Evolutionary conservation across 768 basidiomycete species (phyloP), one percentile per base, ranked within the genome.

Genomic region (Tulasnella calospora): DNA sequence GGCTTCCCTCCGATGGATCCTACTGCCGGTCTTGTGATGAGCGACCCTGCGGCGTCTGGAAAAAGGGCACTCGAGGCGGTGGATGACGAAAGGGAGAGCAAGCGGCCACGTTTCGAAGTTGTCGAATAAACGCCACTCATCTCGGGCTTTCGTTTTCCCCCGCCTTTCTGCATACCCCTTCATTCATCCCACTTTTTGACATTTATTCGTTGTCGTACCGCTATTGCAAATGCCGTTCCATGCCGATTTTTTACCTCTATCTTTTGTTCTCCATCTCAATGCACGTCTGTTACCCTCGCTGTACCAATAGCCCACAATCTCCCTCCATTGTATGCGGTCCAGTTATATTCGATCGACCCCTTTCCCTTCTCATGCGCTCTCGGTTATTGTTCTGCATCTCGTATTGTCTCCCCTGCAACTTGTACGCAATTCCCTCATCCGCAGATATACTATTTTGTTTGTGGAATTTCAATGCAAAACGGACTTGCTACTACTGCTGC

Each of bases 31-130:
- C 23, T 78, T 44, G 78, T 51, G 19, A 30, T 72, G 27, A 75
- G 78, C 27, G 76, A 80, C 78, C 79, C 79, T 71, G 46, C 38
- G 38, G 61, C 27, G 2, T 35, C 61, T 33, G 30, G 41, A 35
- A 87, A 88, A 80, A 82, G 87, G 23, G 78, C 80, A 0, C 81
- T 85, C 79, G 83, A 85, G 47, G 86, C 86, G n/a, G 83, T 83
- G 13, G 84, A 83, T 30, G 86, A 85, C 55, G 86, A 85, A 30
- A 84, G 89, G 73, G 86, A 87, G 17, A 86, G 85, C 33, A 91
- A 91, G 83, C 86, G 89, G 77, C 88, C 89, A 79, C 85, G 90
- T 78, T 91, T 91, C 77, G 90, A 91, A 81, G 83, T 89, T 35
- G 81, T 91, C 75, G 90, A 91, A 81, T 91, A 82, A 44, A 87